Evolutionary conservation across 352 stramenopile species (phyloP).

Genomic region (Globisporangium megalacanthum): DNA sequence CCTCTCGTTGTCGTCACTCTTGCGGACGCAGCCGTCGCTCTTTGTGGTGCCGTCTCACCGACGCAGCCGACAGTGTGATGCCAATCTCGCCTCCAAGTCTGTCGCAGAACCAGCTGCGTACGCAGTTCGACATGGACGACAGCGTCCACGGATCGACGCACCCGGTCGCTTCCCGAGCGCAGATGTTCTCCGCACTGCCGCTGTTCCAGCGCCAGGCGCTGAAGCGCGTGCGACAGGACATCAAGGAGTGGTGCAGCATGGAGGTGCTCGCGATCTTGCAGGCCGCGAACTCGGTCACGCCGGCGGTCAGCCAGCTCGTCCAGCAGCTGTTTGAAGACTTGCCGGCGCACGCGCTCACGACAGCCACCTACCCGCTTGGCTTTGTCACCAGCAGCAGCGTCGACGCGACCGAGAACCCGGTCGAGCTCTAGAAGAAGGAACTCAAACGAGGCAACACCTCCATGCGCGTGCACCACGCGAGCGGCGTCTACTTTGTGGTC

Average conservation of each 20-base stretch:
- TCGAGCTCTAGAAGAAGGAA: conserved; percentile 64
- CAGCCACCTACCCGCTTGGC: conserved; percentile 58
- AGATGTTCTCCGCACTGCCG: conserved; percentile 57
- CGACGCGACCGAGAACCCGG: conserved; percentile 45
- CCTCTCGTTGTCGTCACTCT: too few species aligned
- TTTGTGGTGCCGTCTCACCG: too few species aligned
- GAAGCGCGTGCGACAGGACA: conserved; percentile 52
- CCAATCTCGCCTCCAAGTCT: neutral
- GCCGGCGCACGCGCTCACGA: conserved; percentile 47
- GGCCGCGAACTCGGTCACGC: conserved; percentile 56
- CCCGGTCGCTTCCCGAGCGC: conserved; percentile 23
- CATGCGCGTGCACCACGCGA: conserved; percentile 46
- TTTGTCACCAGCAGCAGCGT: conserved; percentile 63
- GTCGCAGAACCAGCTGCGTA: conserved; percentile 19
- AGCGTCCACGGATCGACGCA: conserved; percentile 14
- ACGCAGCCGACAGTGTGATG: neutral
- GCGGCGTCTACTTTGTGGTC: conserved; percentile 71
- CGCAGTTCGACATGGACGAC: conserved; percentile 59
- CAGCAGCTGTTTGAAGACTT: conserved; percentile 73
- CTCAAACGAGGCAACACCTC: conserved; percentile 32
- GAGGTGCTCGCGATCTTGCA: conserved; percentile 79
- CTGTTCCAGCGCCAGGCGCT: conserved; percentile 74
- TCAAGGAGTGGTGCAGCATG: conserved; percentile 82
- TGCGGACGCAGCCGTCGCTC: too few species aligned
- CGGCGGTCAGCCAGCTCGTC: conserved; percentile 55